These are phyloP conservation scores for Xerocomellus intermedius DNA, from an alignment of 768 basidiomycete species.

Conservation along the genomic window DNA sequence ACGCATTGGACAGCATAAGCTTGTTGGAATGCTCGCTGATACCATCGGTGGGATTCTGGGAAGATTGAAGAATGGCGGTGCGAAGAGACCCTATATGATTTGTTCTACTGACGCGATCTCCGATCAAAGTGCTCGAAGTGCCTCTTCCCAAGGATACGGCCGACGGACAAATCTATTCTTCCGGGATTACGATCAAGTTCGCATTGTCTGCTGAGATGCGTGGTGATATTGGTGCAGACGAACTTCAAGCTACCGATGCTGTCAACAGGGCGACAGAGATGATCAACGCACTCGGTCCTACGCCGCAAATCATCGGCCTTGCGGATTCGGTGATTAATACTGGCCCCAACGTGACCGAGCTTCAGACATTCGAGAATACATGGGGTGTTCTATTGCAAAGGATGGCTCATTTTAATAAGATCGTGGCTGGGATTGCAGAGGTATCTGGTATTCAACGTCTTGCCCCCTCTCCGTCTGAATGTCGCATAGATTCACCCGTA, in stretches of 20 bases:
- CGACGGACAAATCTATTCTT: neutral
- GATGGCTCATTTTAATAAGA: constrained; percentile 12
- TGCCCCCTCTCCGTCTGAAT: neutral
- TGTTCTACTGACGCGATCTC: neutral
- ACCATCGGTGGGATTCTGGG: constrained; percentile 11
- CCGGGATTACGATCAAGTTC: constrained; percentile 16
- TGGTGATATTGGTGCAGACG: neutral
- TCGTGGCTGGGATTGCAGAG: constrained; percentile 12
- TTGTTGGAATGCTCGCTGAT: constrained; percentile 11
- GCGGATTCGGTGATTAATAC: neutral
- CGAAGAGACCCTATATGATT: neutral
- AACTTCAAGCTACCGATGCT: constrained; percentile 16
- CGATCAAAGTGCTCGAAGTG: constrained; percentile 13
- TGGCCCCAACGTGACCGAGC: neutral
- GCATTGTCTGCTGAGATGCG: neutral
- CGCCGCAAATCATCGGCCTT: neutral
- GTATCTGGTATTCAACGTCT: neutral
- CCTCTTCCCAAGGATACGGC: neutral
- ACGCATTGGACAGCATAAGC: neutral
- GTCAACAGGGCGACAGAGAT: constrained; percentile 3
- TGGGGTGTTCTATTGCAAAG: constrained; percentile 14
- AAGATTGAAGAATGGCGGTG: constrained; percentile 16
- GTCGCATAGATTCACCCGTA: constrained; percentile 18
- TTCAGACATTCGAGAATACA: constrained; percentile 19
- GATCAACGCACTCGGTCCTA: neutral